Evolutionary conservation across 257 asterid genomes (phyloP).

Genomic region (Cinchona pubescens): DNA sequence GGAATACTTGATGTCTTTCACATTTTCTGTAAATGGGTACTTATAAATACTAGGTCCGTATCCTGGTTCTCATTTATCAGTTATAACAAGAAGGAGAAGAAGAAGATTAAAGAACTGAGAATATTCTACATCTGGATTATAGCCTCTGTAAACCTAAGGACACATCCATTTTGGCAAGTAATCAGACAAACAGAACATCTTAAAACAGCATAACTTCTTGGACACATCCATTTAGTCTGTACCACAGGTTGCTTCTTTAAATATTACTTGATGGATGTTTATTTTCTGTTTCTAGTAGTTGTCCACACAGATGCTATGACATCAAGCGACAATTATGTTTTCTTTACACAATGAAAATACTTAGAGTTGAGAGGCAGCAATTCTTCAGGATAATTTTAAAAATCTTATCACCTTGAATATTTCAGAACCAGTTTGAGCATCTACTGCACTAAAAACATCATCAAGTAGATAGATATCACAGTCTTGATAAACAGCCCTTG

Average conservation of each 20-base stretch:
- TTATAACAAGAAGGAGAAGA: neutral
- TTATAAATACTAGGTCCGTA: neutral
- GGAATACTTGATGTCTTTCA: neutral
- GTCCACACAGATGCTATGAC: too few relatives aligned
- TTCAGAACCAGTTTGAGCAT: constrained; percentile 98
- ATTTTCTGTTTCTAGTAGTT: too few relatives aligned
- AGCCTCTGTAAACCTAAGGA: neutral
- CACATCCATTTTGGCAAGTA: neutral
- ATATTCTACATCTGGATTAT: neutral
- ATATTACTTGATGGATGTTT: too few relatives aligned
- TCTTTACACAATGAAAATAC: too few relatives aligned
- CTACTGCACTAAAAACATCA: constrained; percentile 93
- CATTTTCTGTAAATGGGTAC: neutral
- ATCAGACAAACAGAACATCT: neutral
- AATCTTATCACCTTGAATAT: constrained; percentile 63
- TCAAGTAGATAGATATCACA: constrained; percentile 87
- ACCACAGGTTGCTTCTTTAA: too few relatives aligned
- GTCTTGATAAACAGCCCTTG: constrained; percentile 94
- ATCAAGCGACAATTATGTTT: too few relatives aligned
- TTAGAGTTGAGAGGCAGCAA: too few relatives aligned
- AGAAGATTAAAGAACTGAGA: neutral
- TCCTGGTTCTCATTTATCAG: neutral
- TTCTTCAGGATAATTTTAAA: neutral
- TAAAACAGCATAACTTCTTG: neutral
- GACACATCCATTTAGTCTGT: too few relatives aligned